Percentiles rank a stretch among this genome's conserved stretches.
These are phyloP conservation scores for Eudorina sp. DNA, from an alignment of 139 green algal species.

Conservation along the genomic window DNA sequence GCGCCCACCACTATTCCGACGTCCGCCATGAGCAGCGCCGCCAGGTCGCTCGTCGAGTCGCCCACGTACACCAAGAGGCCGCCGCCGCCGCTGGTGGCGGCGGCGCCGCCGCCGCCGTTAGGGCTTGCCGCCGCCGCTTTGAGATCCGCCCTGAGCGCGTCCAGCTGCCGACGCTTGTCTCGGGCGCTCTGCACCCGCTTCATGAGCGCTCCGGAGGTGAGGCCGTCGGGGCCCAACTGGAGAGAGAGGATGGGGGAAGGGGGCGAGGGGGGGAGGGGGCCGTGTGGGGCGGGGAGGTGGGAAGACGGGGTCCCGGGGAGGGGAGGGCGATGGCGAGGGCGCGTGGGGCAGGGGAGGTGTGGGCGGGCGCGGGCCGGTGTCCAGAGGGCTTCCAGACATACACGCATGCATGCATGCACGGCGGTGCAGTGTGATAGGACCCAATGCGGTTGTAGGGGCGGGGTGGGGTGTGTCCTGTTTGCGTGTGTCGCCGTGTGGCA, in stretches of 20 bases:
- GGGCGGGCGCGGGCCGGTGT: background rate
- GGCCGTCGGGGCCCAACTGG: slow-evolving; percentile 7
- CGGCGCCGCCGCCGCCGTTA: background rate
- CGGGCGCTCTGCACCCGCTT: slow-evolving; percentile 62
- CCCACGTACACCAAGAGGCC: slow-evolving; percentile 65
- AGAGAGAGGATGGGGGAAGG: background rate
- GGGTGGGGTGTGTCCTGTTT: too few relatives aligned
- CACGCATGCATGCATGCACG: too few relatives aligned
- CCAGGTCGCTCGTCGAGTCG: slow-evolving; percentile 69
- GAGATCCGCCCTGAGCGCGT: background rate
- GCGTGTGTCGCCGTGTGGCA: too few relatives aligned
- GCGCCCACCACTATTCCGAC: slow-evolving; percentile 81
- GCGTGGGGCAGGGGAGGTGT: background rate
- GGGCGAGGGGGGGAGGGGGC: background rate
- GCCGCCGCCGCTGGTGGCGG: background rate
- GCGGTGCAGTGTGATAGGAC: too few relatives aligned
- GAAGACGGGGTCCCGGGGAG: background rate
- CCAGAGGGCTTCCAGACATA: background rate
- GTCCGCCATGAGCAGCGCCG: slow-evolving; percentile 72
- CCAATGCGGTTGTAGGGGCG: too few relatives aligned
- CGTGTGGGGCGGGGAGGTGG: background rate
- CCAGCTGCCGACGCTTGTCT: slow-evolving; percentile 68
- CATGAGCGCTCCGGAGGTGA: slow-evolving; percentile 67
- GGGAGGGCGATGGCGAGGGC: too few relatives aligned
- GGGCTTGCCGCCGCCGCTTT: background rate